These are phyloP conservation scores for Plasmodium vivax DNA, from an alignment of 169 alveolate genomes.

Conservation along the genomic window DNA sequence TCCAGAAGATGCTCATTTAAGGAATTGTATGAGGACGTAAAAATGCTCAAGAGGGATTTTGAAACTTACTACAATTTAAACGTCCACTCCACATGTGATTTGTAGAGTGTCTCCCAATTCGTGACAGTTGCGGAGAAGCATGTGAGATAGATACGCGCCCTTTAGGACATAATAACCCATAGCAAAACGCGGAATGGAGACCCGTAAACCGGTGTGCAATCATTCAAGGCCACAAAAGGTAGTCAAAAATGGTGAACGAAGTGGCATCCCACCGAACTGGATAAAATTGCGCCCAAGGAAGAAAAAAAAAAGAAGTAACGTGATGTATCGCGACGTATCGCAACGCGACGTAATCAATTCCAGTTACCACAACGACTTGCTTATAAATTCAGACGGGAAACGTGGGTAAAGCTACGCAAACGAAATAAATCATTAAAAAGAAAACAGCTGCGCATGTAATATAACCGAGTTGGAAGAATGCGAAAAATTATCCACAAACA, in stretches of 20 bases:
- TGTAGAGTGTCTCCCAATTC: not conserved
- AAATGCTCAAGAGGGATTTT: slow-evolving; percentile 32
- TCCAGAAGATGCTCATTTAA: slow-evolving; percentile 75
- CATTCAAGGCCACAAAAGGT: not conserved
- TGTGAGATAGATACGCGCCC: not conserved
- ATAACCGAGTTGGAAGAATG: not conserved
- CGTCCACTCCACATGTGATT: not conserved
- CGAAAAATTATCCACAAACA: not conserved
- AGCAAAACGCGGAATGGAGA: not conserved
- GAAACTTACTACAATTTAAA: slow-evolving; percentile 35
- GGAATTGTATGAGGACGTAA: slow-evolving; percentile 60
- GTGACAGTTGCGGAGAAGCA: not conserved
- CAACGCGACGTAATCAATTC: not conserved
- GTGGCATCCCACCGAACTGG: not conserved
- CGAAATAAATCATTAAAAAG: not conserved
- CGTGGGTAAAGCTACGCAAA: not conserved
- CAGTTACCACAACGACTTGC: not conserved
- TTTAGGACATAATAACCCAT: not conserved
- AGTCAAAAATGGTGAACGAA: not conserved
- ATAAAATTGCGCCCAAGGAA: not conserved
- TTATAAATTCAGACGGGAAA: not conserved
- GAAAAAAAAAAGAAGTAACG: not conserved
- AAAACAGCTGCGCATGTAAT: not conserved
- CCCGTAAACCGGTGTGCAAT: not conserved
- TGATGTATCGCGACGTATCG: no score